These are phyloP conservation scores for Metarhizium anisopliae DNA, from an alignment of 2,329 filamentous ascomycete species.

Conservation along the genomic window DNA sequence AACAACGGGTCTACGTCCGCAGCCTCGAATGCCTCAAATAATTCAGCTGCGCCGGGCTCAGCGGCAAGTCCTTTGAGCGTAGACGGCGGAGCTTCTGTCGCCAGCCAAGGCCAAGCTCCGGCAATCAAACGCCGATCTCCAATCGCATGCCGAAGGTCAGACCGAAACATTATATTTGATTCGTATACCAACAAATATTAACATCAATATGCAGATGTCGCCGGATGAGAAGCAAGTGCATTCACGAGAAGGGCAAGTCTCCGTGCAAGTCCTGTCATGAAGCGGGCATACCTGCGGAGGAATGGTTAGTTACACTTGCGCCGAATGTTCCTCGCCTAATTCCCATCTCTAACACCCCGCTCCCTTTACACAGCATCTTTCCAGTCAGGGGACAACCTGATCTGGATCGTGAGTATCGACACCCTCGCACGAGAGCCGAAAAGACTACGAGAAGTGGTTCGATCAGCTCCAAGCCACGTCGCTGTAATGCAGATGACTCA, in stretches of 20 bases:
- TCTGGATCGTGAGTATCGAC: constrained; percentile 45
- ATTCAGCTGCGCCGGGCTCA: constrained; percentile 1
- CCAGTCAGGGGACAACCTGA: constrained; percentile 44
- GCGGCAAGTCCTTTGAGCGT: neutral
- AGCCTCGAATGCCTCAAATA: neutral
- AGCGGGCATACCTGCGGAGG: constrained; percentile 36
- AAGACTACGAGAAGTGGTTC: constrained; percentile 32
- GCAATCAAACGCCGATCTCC: constrained; percentile 39
- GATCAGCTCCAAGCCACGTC: constrained; percentile 27
- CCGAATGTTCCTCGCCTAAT: neutral
- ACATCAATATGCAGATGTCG: constrained; percentile 35
- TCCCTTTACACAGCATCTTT: constrained; percentile 32
- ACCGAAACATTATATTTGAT: constrained; percentile 1
- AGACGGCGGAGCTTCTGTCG: neutral
- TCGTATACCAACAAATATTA: neutral
- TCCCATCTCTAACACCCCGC: constrained; percentile 1
- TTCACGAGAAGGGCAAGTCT: constrained; percentile 37
- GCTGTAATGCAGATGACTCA: constrained; percentile 23
- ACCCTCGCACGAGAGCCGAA: constrained; percentile 42
- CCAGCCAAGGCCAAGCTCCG: constrained; percentile 5
- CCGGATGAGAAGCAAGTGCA: constrained; percentile 47
- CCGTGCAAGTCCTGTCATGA: constrained; percentile 44
- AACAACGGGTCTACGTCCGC: neutral
- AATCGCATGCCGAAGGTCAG: constrained; percentile 44
- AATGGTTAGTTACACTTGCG: constrained; percentile 34